Percentiles rank a stretch among this genome's conserved stretches.
Conservation (phyloP, 2,329 filamentous ascomycete genomes). For the Tolypocladium nubicola region DNA sequence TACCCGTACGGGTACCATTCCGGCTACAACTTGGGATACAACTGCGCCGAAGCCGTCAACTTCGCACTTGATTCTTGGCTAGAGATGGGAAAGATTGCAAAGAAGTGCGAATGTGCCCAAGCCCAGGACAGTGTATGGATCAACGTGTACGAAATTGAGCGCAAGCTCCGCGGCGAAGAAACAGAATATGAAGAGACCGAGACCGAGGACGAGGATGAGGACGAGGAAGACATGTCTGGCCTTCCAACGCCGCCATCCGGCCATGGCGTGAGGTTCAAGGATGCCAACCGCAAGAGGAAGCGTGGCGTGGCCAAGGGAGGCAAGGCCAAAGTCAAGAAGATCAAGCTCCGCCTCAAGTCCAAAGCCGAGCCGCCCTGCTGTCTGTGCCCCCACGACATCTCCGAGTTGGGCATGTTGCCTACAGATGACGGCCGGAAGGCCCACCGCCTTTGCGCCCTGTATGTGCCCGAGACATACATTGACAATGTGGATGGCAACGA, state of each 20-base stretch:
- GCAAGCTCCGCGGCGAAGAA: conserved; percentile 81
- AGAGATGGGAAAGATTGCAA: conserved; percentile 87
- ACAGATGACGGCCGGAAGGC: conserved; percentile 83
- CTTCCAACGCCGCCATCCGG: conserved; percentile 71
- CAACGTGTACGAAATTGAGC: conserved; percentile 90
- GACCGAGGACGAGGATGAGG: conserved; percentile 55
- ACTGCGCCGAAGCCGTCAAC: conserved; percentile 97
- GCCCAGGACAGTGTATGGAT: conserved; percentile 98
- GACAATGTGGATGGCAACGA: conserved; percentile 61
- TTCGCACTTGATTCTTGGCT: conserved; percentile 95
- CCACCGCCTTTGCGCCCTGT: conserved; percentile 80
- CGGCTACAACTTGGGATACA: conserved; percentile 95
- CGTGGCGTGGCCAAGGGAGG: conserved; percentile 20
- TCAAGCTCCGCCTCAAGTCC: conserved; percentile 65
- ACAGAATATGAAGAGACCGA: conserved; percentile 69
- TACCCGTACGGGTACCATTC: conserved; percentile 98
- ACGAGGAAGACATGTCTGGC: conserved; percentile 51
- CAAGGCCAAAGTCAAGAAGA: conserved; percentile 60
- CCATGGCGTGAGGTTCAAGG: conserved; percentile 57
- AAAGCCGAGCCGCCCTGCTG: conserved; percentile 73
- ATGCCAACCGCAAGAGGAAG: conserved; percentile 52
- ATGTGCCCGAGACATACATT: conserved; percentile 86
- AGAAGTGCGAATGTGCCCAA: conserved; percentile 91
- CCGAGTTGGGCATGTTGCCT: conserved; percentile 68
- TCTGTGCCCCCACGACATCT: conserved; percentile 83